Evolutionary conservation across 176 grass and related monocot species (phyloP).

Genomic region (Oryza punctata): DNA sequence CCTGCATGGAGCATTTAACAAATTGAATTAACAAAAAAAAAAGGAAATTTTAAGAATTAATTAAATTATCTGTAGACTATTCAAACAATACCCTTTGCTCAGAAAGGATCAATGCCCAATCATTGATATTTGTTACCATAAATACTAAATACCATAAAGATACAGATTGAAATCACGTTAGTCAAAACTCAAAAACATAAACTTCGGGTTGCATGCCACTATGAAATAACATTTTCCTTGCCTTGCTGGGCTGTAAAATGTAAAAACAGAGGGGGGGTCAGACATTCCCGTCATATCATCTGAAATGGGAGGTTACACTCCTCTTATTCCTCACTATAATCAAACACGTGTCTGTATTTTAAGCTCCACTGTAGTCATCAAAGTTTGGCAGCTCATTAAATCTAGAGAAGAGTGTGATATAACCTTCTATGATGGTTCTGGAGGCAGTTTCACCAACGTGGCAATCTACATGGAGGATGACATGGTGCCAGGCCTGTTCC

Average conservation of each 20-base stretch:
- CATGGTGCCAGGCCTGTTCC: neutral
- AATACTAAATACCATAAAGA: slow-evolving; percentile 18
- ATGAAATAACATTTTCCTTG: neutral
- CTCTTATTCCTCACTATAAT: slow-evolving; percentile 17
- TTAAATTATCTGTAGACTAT: neutral
- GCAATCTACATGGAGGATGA: neutral
- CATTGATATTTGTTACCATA: slow-evolving; percentile 30
- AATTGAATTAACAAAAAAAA: slow-evolving; percentile 8
- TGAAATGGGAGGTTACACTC: neutral
- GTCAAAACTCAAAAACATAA: neutral
- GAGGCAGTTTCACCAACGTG: neutral
- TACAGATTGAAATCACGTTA: slow-evolving; percentile 14
- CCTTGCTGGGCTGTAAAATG: neutral
- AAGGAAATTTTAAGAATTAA: neutral
- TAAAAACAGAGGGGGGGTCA: neutral
- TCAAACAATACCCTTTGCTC: slow-evolving; percentile 23
- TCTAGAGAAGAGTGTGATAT: neutral
- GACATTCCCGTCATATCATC: neutral
- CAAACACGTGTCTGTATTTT: neutral
- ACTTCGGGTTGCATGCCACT: neutral
- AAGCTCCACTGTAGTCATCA: neutral
- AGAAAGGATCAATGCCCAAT: slow-evolving; percentile 27
- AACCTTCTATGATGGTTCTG: neutral
- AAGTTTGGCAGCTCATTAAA: slow-evolving; percentile 6
- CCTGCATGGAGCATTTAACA: slow-evolving; percentile 16